These are phyloP conservation scores for Persicaria tinctoria DNA, from an alignment of 148 eudicot genomes.

Conservation along the genomic window DNA sequence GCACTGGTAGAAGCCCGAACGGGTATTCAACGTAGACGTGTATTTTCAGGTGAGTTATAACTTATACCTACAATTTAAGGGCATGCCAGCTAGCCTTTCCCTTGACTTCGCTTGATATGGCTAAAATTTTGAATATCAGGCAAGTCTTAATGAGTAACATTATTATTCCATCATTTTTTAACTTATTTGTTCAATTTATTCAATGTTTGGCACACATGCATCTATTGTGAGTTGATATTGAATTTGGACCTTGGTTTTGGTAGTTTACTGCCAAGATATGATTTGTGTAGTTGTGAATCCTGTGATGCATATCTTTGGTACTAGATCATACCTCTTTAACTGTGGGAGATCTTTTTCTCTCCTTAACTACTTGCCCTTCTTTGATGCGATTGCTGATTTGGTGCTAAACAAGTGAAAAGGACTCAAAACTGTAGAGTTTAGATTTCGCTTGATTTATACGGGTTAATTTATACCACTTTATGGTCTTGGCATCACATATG, in stretches of 20 bases:
- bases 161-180: not conserved
- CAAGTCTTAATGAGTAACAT: too few relatives aligned
- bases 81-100: not conserved
- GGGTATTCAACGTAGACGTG: slow-evolving; percentile 66
- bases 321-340: too few relatives aligned
- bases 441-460: not conserved
- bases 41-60: slow-evolving; percentile 51
- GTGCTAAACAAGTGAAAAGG: not conserved
- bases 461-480: not conserved
- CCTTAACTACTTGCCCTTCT: too few relatives aligned
- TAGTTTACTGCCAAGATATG: not conserved
- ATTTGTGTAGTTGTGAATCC: not conserved
- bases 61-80: not conserved
- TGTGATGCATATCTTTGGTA: not conserved
- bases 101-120: too few relatives aligned
- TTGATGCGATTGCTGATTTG: too few relatives aligned
- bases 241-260: not conserved
- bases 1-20: slow-evolving; percentile 89
- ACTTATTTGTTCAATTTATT: not conserved
- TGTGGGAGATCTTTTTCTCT: too few relatives aligned
- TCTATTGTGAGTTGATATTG: not conserved
- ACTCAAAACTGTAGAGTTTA: not conserved
- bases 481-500: not conserved
- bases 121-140: too few relatives aligned
- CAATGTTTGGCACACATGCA: not conserved